Conservation (phyloP, 2,329 filamentous ascomycete species). For the Ophiosphaerella narmari region DNA sequence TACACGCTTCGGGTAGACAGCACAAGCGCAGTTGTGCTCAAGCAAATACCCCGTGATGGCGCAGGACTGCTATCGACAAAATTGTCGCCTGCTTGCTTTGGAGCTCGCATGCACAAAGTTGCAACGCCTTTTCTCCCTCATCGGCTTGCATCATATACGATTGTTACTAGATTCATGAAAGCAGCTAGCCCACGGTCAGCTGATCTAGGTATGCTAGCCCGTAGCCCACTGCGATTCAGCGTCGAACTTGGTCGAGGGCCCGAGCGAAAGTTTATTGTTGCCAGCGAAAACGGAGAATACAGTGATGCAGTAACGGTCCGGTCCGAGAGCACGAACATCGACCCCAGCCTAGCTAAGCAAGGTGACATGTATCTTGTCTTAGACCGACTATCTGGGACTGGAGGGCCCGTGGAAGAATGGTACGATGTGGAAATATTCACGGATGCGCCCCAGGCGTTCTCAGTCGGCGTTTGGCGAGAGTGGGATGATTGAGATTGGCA, state of each 20-base stretch:
- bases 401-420: constrained; percentile 52
- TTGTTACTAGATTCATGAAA: constrained; percentile 56
- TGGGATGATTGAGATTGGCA: constrained; percentile 44
- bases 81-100: constrained; percentile 60
- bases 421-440: constrained; percentile 57
- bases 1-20: constrained; percentile 79
- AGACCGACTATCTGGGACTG: constrained; percentile 71
- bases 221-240: constrained; percentile 67
- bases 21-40: constrained; percentile 60
- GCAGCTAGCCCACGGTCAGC: constrained; percentile 32
- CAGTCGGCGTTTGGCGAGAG: constrained; percentile 52
- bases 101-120: constrained; percentile 56
- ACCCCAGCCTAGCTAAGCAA: constrained; percentile 60
- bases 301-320: constrained; percentile 69
- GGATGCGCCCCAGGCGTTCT: constrained; percentile 51
- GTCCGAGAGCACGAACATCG: constrained; percentile 75
- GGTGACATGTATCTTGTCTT: constrained; percentile 79
- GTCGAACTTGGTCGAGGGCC: constrained; percentile 75
- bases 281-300: constrained; percentile 75
- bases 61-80: constrained; percentile 72
- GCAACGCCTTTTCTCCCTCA: constrained; percentile 56
- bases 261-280: constrained; percentile 66
- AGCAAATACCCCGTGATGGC: constrained; percentile 69
- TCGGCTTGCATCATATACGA: constrained; percentile 65
- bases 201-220: constrained; percentile 35